Conservation (phyloP, 208 protist species). For the Crithidia sp. region DNA sequence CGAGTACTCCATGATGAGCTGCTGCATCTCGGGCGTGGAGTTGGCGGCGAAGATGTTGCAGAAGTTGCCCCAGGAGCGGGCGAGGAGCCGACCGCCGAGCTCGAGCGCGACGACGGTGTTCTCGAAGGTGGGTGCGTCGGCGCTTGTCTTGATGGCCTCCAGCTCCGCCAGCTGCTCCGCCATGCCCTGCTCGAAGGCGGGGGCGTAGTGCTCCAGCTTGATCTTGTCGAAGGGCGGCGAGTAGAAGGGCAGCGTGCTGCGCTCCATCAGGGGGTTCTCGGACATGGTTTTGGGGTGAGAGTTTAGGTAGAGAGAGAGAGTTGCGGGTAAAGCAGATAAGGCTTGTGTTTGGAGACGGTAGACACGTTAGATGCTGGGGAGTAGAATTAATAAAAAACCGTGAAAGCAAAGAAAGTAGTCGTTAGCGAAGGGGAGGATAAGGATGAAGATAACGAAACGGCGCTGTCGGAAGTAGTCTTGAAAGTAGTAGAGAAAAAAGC, state of each 20-base stretch:
- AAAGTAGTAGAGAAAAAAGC: no score
- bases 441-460: background rate
- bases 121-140: slow-evolving; percentile 41
- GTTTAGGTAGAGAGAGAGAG: no score
- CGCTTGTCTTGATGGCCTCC: slow-evolving; percentile 21
- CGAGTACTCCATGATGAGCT: slow-evolving; percentile 46
- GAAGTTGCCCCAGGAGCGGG: slow-evolving; percentile 34
- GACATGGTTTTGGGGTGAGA: slow-evolving; percentile 8
- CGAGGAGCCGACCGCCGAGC: slow-evolving; percentile 33
- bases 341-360: no score
- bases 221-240: slow-evolving; percentile 52
- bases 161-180: slow-evolving; percentile 53
- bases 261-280: slow-evolving; percentile 47
- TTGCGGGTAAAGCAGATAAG: no score
- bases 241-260: slow-evolving; percentile 47
- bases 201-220: slow-evolving; percentile 53
- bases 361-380: no score
- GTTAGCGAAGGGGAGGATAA: background rate
- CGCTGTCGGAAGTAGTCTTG: no score
- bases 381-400: background rate
- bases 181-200: slow-evolving; percentile 64
- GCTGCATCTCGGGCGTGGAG: slow-evolving; percentile 48
- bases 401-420: background rate
- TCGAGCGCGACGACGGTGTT: slow-evolving; percentile 66
- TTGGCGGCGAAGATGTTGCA: slow-evolving; percentile 47